Conservation (phyloP, 1,284 basidiomycete species). For the Leucocoprinus gongylophorus region DNA sequence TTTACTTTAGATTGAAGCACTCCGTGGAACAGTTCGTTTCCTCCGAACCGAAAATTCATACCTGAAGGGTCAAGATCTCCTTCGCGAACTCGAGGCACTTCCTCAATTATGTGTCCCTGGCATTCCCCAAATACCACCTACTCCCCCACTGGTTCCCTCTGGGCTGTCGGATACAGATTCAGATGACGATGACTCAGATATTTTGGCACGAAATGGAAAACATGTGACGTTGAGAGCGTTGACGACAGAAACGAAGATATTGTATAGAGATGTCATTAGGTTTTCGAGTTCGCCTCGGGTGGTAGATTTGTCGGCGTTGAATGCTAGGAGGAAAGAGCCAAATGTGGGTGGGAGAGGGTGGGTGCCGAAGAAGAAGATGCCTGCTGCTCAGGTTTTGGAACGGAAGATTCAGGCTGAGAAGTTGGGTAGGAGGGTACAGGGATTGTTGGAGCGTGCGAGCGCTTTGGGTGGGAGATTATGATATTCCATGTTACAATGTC, state of each 20-base stretch:
- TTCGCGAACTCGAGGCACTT: conserved; percentile 73
- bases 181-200: conserved; percentile 2
- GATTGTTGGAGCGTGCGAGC: conserved; percentile 55
- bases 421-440: conserved; percentile 61
- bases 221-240: conserved; percentile 59
- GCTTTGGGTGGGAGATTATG: conserved; percentile 7
- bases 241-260: conserved; percentile 70
- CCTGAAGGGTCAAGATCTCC: conserved; percentile 83
- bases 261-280: conserved; percentile 77
- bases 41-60: conserved; percentile 88
- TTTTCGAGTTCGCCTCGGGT: conserved; percentile 76
- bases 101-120: conserved; percentile 51
- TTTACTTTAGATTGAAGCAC: conserved; percentile 69
- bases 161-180: conserved; percentile 46
- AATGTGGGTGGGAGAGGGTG: conserved; percentile 49
- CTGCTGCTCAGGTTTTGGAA: conserved; percentile 73
- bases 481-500: neutral
- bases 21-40: conserved; percentile 84
- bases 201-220: neutral
- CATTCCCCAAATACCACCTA: conserved; percentile 39
- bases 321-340: conserved; percentile 41
- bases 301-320: conserved; percentile 69
- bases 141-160: conserved; percentile 58
- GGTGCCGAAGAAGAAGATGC: conserved; percentile 70
- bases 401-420: conserved; percentile 67